phyloP scores from a whole-genome alignment of 2,329 filamentous ascomycete species.

The Cercospora canescens region DNA sequence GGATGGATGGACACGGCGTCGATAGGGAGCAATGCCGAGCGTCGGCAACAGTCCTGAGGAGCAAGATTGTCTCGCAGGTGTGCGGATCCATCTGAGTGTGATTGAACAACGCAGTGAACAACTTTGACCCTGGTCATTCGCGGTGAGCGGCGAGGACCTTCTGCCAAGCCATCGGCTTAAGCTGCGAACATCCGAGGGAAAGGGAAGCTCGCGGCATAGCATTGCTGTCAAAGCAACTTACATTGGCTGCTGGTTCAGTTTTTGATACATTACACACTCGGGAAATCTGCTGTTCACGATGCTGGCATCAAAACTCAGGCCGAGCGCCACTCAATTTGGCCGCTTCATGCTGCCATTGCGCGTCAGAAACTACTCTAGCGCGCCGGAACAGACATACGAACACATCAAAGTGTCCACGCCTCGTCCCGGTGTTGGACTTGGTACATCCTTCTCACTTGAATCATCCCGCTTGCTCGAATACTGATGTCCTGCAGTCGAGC shows the following conservation, averaged over 20 bases:
- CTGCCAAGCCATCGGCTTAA: not conserved
- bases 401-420: conserved; percentile 80
- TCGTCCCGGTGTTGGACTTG: conserved; percentile 84
- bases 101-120: too few species aligned
- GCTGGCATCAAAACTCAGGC: conserved; percentile 48
- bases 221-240: not conserved
- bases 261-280: not conserved
- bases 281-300: conserved; percentile 18
- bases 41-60: too few species aligned
- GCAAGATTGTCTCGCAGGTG: too few species aligned
- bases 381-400: conserved; percentile 63
- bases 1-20: too few species aligned
- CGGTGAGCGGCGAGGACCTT: too few species aligned
- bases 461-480: not conserved
- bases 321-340: conserved; percentile 62
- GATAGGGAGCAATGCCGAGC: too few species aligned
- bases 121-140: too few species aligned
- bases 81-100: too few species aligned
- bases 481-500: conserved; percentile 64
- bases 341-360: conserved; percentile 58
- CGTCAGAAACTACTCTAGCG: conserved; percentile 50
- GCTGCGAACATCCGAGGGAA: not conserved
- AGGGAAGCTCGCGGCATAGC: too few species aligned
- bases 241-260: not conserved
- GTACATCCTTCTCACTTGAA: conserved; percentile 49